These are phyloP conservation scores for Diaporthe caulivora DNA, from an alignment of 2,329 filamentous ascomycete genomes.

Conservation along the genomic window DNA sequence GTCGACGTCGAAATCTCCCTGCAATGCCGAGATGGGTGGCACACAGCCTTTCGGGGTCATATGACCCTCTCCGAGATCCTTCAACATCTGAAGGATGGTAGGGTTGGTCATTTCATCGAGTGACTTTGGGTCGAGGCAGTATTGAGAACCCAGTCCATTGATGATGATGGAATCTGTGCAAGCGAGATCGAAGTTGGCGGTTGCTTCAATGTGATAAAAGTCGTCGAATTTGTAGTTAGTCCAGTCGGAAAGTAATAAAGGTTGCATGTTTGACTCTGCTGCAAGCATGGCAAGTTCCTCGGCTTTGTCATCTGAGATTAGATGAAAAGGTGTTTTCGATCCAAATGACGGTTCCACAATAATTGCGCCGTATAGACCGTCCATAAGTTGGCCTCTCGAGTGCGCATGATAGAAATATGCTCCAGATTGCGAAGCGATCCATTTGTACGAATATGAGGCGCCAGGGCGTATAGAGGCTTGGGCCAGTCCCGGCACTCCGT, in stretches of 20 bases:
- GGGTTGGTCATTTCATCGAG: slow-evolving; percentile 1
- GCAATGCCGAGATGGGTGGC: slow-evolving; percentile 8
- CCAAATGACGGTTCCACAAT: not conserved
- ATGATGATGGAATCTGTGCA: slow-evolving; percentile 15
- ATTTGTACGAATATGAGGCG: slow-evolving; percentile 9
- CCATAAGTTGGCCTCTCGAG: slow-evolving; percentile 9
- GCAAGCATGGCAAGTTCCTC: not conserved
- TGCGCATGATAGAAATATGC: slow-evolving; percentile 12
- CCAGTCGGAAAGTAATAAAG: slow-evolving; percentile 3
- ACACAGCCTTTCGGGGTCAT: slow-evolving; percentile 5
- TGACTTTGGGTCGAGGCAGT: not conserved
- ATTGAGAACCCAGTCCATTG: slow-evolving; percentile 7
- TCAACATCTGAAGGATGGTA: slow-evolving; percentile 6
- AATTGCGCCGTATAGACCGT: slow-evolving; percentile 5
- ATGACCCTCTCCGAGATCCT: slow-evolving; percentile 10
- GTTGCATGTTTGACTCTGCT: slow-evolving; percentile 11
- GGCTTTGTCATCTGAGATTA: not conserved
- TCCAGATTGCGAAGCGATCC: slow-evolving; percentile 1
- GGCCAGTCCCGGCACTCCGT: not conserved
- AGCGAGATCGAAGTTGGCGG: slow-evolving; percentile 11
- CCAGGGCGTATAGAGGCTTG: not conserved
- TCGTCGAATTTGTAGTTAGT: slow-evolving; percentile 7
- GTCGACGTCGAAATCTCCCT: slow-evolving; percentile 10
- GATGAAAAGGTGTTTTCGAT: not conserved
- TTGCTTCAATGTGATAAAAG: not conserved